A percentile compares a stretch with the other conserved stretches of the same genome.
These are phyloP conservation scores for Sisymbrium altissimum DNA, from an alignment of 345 rosid genomes.

Conservation along the genomic window DNA sequence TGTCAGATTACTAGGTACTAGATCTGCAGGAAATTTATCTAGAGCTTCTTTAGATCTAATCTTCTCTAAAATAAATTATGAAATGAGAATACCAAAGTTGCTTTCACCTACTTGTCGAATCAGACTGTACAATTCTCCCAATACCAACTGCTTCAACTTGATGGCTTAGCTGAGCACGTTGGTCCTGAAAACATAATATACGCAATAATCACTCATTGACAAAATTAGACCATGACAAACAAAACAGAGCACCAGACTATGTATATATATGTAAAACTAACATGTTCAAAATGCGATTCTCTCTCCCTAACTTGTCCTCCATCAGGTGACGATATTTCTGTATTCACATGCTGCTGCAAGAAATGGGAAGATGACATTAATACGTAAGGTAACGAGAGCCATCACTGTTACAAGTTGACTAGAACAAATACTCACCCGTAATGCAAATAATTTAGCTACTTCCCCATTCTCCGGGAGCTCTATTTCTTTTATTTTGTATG, in stretches of 20 bases:
- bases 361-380: constrained; percentile 7
- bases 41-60: constrained; percentile 12
- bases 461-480: constrained; percentile 55
- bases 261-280: constrained; percentile 11
- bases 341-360: constrained; percentile 19
- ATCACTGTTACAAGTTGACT: neutral
- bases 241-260: constrained; percentile 10
- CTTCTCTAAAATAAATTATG: neutral
- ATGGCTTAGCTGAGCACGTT: constrained; percentile 25
- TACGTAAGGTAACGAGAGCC: neutral
- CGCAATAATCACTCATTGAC: neutral
- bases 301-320: constrained; percentile 23
- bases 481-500: constrained; percentile 46
- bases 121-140: constrained; percentile 35
- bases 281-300: constrained; percentile 22
- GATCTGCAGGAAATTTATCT: constrained; percentile 44
- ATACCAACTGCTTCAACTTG: constrained; percentile 36
- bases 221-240: neutral
- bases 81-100: neutral
- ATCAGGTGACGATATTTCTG: constrained; percentile 30
- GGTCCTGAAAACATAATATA: constrained; percentile 22
- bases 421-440: constrained; percentile 46
- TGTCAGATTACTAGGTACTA: constrained; percentile 24
- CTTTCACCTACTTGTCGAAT: constrained; percentile 41
- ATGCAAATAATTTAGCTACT: constrained; percentile 44